Evolutionary conservation across 208 protist species (phyloP), one percentile per base, ranked within the genome.

Genomic region (Vickermania spadyakhi): DNA sequence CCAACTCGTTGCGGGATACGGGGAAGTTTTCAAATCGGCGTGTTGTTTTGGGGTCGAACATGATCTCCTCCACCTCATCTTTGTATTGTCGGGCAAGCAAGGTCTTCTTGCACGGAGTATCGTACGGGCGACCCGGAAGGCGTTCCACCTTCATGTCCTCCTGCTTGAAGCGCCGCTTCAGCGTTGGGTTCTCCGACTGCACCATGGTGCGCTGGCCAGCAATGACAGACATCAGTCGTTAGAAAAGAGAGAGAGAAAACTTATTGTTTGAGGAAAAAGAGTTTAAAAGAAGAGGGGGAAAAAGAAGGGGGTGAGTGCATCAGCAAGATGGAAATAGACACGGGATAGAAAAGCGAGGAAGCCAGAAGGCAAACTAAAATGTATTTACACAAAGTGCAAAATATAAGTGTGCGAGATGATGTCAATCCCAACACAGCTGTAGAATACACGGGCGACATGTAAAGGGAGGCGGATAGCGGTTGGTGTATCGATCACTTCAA

Each of bases 21-120:
- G 87, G 84, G 64, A 74, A 84, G 42, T 13, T 45, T 41, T 76
- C 65, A 28, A 57, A 49, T 29, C 79, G 73, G 53, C 81, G 70
- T 62, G 86, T 61, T 18, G 87, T 81, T 55, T 81, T 77, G 21
- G 87, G 87, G 62, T 94, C 84, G 70, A 86, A 91, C 87, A 94
- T 94, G 67, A 91, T 91, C 74, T 90, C 75, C 54, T 81, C 72
- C 58, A 90, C 79, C 62, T 80, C 75, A 55, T 94, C 84, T 31
- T 70, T 66, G 69, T 84, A 89, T 73, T 87, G 81, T 27, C 76
- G 64, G 45, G 77, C 77, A 31, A 77, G 67, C 58, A 86, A 74
- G 71, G 84, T 75, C 66, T 93, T 91, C 74, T 82, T 87, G 56
- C 70, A 87, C 5, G 87, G 87, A 66, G 91, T 94, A 30, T 77